Evolutionary conservation across 2,329 filamentous ascomycete species (phyloP).

Genomic region (Claviceps arundinis): DNA sequence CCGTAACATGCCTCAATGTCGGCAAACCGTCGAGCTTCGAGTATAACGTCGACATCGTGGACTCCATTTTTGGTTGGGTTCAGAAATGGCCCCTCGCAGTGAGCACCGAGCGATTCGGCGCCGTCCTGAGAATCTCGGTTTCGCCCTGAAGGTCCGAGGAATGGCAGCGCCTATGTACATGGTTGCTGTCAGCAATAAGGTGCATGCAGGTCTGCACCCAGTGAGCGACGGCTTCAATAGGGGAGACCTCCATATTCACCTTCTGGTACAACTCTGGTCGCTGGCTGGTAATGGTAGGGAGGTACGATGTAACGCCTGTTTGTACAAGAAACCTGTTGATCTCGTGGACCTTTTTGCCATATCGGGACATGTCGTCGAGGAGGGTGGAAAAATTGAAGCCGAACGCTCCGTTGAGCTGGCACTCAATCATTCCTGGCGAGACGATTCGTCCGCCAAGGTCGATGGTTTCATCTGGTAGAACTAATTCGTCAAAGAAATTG

Average conservation of each 20-base stretch:
- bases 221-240: background rate
- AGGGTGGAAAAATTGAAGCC: constrained; percentile 84
- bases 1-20: constrained; percentile 66
- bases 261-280: constrained; percentile 69
- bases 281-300: constrained; percentile 77
- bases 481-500: constrained; percentile 53
- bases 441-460: constrained; percentile 75
- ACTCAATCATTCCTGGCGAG: constrained; percentile 77
- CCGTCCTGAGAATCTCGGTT: constrained; percentile 51
- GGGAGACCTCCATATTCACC: constrained; percentile 24
- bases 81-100: constrained; percentile 85
- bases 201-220: background rate
- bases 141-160: constrained; percentile 57
- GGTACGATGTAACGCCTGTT: constrained; percentile 78
- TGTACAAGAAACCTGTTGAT: constrained; percentile 59
- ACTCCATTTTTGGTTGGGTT: constrained; percentile 74
- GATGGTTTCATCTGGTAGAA: constrained; percentile 59
- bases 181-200: background rate
- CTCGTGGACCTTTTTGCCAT: constrained; percentile 56
- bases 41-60: constrained; percentile 63
- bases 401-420: constrained; percentile 83
- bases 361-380: constrained; percentile 53
- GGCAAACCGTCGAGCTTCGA: constrained; percentile 45
- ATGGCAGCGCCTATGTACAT: constrained; percentile 47
- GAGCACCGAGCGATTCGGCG: constrained; percentile 77